These are phyloP conservation scores for Dactylellina drechsleri DNA, from an alignment of 2,329 filamentous ascomycete species.

Conservation along the genomic window DNA sequence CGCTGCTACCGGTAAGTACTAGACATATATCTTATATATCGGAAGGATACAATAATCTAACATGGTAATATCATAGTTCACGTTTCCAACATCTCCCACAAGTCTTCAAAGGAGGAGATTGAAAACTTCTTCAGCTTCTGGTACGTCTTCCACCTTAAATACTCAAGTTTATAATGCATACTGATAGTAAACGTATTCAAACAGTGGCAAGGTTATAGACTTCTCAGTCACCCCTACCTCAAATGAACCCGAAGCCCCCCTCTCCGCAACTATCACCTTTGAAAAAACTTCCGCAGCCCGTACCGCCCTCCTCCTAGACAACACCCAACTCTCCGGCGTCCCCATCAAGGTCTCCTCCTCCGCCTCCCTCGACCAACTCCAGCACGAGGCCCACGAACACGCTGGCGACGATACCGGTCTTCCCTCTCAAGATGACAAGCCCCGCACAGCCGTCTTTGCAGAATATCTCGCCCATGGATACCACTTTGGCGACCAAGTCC, in stretches of 20 bases:
- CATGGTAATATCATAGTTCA: constrained; percentile 70
- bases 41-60: constrained; percentile 61
- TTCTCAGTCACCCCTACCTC: constrained; percentile 76
- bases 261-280: constrained; percentile 91
- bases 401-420: constrained; percentile 70
- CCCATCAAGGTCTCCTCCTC: constrained; percentile 82
- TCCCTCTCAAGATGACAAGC: constrained; percentile 92
- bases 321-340: constrained; percentile 84
- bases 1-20: constrained; percentile 32
- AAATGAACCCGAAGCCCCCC: constrained; percentile 70
- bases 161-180: constrained; percentile 13
- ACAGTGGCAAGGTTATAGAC: constrained; percentile 87
- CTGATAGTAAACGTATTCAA: background rate
- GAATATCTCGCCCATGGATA: constrained; percentile 98
- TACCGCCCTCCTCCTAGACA: constrained; percentile 94
- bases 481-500: constrained; percentile 72
- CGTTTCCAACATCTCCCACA: constrained; percentile 85
- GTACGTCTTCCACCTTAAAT: constrained; percentile 64
- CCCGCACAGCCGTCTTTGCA: constrained; percentile 88
- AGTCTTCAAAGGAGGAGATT: constrained; percentile 89
- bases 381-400: constrained; percentile 68
- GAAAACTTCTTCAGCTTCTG: constrained; percentile 84
- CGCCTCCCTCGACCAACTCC: constrained; percentile 71
- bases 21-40: constrained; percentile 1
- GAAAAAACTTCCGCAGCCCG: constrained; percentile 97